phyloP scores from a whole-genome alignment of 208 protist species.

The Wallacemonas sp. region DNA sequence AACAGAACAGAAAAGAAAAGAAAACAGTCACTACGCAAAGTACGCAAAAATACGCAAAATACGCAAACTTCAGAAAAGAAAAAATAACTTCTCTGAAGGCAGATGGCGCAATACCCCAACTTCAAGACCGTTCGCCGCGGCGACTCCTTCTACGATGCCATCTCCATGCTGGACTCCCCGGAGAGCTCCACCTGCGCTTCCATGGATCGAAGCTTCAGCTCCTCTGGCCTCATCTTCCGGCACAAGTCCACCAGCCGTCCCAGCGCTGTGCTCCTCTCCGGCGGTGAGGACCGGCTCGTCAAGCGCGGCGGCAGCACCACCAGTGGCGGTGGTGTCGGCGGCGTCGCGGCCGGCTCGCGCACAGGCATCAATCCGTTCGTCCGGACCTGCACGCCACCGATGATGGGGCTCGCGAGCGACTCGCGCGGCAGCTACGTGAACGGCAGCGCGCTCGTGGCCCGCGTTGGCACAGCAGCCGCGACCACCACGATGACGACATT shows the following conservation, averaged over 20 bases:
- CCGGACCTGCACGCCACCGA: too few species aligned
- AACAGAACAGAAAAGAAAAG: background rate
- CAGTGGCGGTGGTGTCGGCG: background rate
- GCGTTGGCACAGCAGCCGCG: too few species aligned
- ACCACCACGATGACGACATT: too few species aligned
- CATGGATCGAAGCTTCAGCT: conserved; percentile 6
- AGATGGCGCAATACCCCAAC: background rate
- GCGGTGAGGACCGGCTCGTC: background rate
- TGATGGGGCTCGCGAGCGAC: too few species aligned
- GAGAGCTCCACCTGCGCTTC: conserved; percentile 8
- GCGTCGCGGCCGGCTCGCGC: background rate
- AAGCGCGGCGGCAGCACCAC: background rate
- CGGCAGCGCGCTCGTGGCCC: too few species aligned
- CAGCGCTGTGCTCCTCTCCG: background rate
- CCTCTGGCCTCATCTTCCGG: background rate
- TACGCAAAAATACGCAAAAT: too few species aligned
- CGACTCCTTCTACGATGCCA: conserved; percentile 11
- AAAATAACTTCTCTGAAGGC: background rate
- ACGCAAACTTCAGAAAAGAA: too few species aligned
- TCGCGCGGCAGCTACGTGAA: too few species aligned
- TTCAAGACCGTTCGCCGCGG: conserved; percentile 5
- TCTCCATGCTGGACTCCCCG: background rate
- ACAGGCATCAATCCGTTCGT: too few species aligned
- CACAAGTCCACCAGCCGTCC: background rate
- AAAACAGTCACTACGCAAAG: too few species aligned